Evolutionary conservation across 1,139 yeast species (phyloP).

Genomic region (Entelexis sorbosivorans): DNA sequence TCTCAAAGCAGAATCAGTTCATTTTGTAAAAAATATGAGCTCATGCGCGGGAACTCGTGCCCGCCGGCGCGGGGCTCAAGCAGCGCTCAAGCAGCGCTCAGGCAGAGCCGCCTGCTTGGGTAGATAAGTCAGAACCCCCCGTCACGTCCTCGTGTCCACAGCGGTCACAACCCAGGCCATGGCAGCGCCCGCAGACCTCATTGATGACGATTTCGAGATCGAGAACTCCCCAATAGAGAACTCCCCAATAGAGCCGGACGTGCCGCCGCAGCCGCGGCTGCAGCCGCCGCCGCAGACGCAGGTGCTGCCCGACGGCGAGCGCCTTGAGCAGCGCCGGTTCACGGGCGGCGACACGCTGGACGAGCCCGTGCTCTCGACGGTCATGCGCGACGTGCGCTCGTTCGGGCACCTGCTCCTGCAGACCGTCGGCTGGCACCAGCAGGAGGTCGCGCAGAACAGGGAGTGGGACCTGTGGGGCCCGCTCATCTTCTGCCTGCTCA

Average conservation of each 20-base stretch:
- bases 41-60: no score
- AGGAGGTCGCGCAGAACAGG: constrained; percentile 24
- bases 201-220: constrained; percentile 23
- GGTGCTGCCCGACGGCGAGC: constrained; percentile 35
- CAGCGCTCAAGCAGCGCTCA: no score
- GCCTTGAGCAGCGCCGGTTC: constrained; percentile 59
- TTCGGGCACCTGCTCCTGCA: constrained; percentile 55
- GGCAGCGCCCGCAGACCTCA: constrained; percentile 7
- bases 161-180: background rate
- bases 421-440: constrained; percentile 45
- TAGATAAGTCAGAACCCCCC: background rate
- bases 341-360: constrained; percentile 78
- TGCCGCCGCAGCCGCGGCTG: constrained; percentile 10
- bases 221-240: constrained; percentile 22
- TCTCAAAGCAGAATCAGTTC: no score
- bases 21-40: no score
- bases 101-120: background rate
- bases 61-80: no score
- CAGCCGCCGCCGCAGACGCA: constrained; percentile 17
- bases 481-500: constrained; percentile 54
- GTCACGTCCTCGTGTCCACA: background rate
- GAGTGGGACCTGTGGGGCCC: constrained; percentile 95
- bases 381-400: constrained; percentile 54
- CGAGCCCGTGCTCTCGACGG: constrained; percentile 64
- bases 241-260: constrained; percentile 21